These are phyloP conservation scores for Vitis hybrid DNA, from an alignment of 177 flowering plant species.

Conservation along the genomic window DNA sequence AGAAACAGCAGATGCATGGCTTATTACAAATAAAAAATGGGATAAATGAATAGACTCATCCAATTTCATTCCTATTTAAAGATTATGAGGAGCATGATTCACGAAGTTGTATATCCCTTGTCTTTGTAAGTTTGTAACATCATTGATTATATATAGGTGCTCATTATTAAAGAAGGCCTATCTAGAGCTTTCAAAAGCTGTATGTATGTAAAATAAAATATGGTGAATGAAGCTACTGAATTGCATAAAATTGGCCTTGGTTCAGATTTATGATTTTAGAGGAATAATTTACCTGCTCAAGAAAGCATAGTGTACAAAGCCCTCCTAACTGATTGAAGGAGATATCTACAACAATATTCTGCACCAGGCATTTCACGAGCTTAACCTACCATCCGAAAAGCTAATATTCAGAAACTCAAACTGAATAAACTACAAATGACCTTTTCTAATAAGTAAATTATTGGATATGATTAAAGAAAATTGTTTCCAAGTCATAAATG, in stretches of 20 bases:
- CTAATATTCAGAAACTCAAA: background rate
- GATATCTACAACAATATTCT: conserved; percentile 60
- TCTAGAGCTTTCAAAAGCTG: background rate
- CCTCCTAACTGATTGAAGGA: conserved; percentile 65
- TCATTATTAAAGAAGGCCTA: background rate
- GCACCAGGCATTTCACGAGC: conserved; percentile 56
- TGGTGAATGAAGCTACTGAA: background rate
- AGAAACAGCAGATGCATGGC: background rate
- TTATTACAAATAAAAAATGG: too few species aligned
- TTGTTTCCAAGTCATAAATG: background rate
- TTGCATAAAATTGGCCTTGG: background rate
- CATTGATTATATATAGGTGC: background rate
- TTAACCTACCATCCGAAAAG: conserved; percentile 41
- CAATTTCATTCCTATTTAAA: background rate
- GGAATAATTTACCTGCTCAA: conserved; percentile 41
- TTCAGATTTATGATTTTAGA: conserved; percentile 1
- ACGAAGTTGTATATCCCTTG: background rate
- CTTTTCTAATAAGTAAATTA: background rate
- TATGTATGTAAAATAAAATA: background rate
- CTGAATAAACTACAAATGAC: background rate
- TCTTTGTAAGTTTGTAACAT: background rate
- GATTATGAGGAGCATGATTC: background rate
- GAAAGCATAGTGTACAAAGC: conserved; percentile 54
- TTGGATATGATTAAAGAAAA: background rate
- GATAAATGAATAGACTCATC: background rate